These are phyloP conservation scores for Aspergillus floridensis DNA, from an alignment of 2,329 filamentous ascomycete genomes.

Conservation along the genomic window DNA sequence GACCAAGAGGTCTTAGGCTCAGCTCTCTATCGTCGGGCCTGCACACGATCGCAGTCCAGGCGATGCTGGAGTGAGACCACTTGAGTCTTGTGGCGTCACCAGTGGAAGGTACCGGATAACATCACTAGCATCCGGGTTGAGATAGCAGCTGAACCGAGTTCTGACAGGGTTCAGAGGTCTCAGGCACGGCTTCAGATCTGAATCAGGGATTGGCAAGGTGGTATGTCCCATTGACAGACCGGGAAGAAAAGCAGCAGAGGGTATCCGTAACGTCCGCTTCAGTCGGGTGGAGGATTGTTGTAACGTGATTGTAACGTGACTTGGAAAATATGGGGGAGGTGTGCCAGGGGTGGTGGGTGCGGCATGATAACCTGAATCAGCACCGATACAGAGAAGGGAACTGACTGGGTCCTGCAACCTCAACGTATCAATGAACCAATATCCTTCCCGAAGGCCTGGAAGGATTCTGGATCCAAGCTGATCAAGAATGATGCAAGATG, in stretches of 20 bases:
- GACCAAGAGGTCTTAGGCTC: slow-evolving; percentile 1
- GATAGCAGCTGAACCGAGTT: background rate
- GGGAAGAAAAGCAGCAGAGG: background rate
- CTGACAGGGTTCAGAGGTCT: slow-evolving; percentile 1
- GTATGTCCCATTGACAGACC: slow-evolving; percentile 15
- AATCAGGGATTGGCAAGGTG: slow-evolving; percentile 12
- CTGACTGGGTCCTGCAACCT: slow-evolving; percentile 10
- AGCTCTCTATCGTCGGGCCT: slow-evolving; percentile 1
- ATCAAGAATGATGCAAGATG: background rate
- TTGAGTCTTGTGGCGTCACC: slow-evolving; percentile 8
- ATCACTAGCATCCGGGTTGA: background rate
- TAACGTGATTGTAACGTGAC: slow-evolving; percentile 15
- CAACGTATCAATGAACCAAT: slow-evolving; percentile 11
- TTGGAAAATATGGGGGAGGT: slow-evolving; percentile 8
- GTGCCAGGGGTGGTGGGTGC: background rate
- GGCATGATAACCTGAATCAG: too few relatives aligned
- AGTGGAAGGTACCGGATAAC: background rate
- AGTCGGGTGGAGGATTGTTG: background rate
- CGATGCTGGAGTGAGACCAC: slow-evolving; percentile 12
- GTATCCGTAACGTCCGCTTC: background rate
- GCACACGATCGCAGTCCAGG: background rate
- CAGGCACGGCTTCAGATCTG: background rate
- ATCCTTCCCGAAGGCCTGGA: background rate
- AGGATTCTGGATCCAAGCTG: background rate
- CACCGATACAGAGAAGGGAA: background rate